These are phyloP conservation scores for Penicillium goetzii DNA, from an alignment of 495 filamentous ascomycete species.

Conservation along the genomic window DNA sequence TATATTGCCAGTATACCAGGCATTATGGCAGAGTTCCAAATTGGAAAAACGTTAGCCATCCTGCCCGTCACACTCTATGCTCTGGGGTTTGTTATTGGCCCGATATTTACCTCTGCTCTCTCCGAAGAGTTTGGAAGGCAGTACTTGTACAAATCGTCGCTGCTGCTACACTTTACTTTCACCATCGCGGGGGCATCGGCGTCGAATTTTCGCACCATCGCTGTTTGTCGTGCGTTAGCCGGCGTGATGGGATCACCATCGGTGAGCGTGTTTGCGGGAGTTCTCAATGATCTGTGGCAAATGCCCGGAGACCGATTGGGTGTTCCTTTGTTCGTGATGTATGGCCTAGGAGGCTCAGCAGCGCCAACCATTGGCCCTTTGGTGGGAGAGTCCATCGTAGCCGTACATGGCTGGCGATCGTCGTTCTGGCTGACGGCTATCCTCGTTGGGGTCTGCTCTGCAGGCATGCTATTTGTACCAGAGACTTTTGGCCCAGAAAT, in stretches of 20 bases:
- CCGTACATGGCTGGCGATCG: slow-evolving; percentile 11
- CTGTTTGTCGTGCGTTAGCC: slow-evolving; percentile 7
- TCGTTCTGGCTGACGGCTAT: slow-evolving; percentile 20
- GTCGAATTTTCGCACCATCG: slow-evolving; percentile 9
- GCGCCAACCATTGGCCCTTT: slow-evolving; percentile 12
- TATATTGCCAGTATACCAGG: slow-evolving; percentile 21
- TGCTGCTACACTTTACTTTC: slow-evolving; percentile 11
- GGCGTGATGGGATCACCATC: slow-evolving; percentile 10
- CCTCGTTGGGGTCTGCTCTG: slow-evolving; percentile 11
- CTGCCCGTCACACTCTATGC: slow-evolving; percentile 16
- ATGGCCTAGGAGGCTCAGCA: slow-evolving; percentile 5
- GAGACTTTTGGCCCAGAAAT: slow-evolving; percentile 18
- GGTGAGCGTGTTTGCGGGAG: slow-evolving; percentile 11
- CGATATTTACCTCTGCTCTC: slow-evolving; percentile 18
- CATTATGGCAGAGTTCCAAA: slow-evolving; percentile 15
- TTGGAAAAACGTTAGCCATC: slow-evolving; percentile 13
- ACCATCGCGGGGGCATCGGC: neutral
- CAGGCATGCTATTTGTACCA: slow-evolving; percentile 11
- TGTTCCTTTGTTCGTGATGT: slow-evolving; percentile 5
- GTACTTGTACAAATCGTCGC: slow-evolving; percentile 15
- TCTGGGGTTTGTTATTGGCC: slow-evolving; percentile 16
- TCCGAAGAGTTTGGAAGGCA: slow-evolving; percentile 20
- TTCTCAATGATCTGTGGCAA: slow-evolving; percentile 18
- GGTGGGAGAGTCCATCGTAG: slow-evolving; percentile 12
- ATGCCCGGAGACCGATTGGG: slow-evolving; percentile 13